These are phyloP conservation scores for Paramecium sexaurelia DNA, from an alignment of 73 alveolate genomes.

Conservation along the genomic window DNA sequence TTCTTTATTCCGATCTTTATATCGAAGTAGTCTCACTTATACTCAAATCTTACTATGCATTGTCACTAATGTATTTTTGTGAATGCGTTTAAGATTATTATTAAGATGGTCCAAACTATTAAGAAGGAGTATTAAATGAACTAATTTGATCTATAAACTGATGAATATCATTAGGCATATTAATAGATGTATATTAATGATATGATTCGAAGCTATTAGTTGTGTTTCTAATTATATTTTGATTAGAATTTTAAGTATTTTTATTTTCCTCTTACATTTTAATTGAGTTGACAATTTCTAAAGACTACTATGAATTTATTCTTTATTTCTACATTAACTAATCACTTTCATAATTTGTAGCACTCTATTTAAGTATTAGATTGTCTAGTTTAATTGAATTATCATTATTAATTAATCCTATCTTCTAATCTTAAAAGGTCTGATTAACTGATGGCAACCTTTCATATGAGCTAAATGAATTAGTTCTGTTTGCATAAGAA, in stretches of 20 bases:
- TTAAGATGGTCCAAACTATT: neutral
- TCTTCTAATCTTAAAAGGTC: neutral
- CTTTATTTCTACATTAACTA: neutral
- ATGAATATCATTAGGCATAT: neutral
- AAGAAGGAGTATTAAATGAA: neutral
- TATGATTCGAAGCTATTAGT: neutral
- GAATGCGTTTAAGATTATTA: neutral
- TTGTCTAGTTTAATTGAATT: neutral
- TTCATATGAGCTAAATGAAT: neutral
- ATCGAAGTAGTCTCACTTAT: neutral
- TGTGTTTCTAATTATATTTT: neutral
- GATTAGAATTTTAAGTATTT: neutral
- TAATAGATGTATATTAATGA: neutral
- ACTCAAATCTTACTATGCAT: neutral
- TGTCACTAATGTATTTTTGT: neutral
- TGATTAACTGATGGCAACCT: neutral
- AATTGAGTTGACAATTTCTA: neutral
- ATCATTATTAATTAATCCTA: neutral
- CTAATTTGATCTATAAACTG: neutral
- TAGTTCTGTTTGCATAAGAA: neutral
- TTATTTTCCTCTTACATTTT: neutral
- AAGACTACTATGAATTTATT: neutral
- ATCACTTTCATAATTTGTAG: neutral
- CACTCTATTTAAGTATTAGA: neutral
- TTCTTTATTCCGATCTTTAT: neutral